phyloP scores from a whole-genome alignment of 1,139 yeast species.

The Debaryomyces robertsiae region DNA sequence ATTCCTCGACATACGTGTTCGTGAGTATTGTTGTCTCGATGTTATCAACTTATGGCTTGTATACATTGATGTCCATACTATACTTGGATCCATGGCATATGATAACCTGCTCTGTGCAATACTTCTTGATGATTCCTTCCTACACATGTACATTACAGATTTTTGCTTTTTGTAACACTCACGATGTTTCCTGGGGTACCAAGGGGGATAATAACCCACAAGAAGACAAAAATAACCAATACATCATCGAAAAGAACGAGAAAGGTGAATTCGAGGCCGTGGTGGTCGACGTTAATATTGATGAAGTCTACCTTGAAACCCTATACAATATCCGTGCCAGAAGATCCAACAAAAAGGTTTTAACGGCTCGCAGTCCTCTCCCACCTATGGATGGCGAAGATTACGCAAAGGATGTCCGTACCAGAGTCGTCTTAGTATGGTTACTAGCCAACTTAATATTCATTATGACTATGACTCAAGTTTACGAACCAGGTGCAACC shows the following conservation, averaged over 20 bases:
- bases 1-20: constrained; percentile 56
- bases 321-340: constrained; percentile 73
- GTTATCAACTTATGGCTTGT: constrained; percentile 90
- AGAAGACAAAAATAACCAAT: constrained; percentile 48
- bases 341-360: constrained; percentile 60
- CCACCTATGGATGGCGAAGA: constrained; percentile 66
- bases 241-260: constrained; percentile 49
- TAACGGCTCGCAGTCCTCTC: constrained; percentile 47
- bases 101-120: constrained; percentile 79
- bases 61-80: constrained; percentile 72
- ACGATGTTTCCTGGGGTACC: constrained; percentile 97
- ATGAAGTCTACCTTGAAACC: constrained; percentile 80
- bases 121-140: constrained; percentile 86
- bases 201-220: constrained; percentile 84
- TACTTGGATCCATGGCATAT: constrained; percentile 96
- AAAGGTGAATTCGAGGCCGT: constrained; percentile 82
- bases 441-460: constrained; percentile 76
- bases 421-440: constrained; percentile 93
- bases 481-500: constrained; percentile 65
- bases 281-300: constrained; percentile 87
- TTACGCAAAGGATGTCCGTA: constrained; percentile 90
- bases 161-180: constrained; percentile 93
- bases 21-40: constrained; percentile 80
- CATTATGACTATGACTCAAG: constrained; percentile 84
- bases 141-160: constrained; percentile 89